phyloP scores from a whole-genome alignment of 768 basidiomycete species.

The Phylloporus sp. region DNA sequence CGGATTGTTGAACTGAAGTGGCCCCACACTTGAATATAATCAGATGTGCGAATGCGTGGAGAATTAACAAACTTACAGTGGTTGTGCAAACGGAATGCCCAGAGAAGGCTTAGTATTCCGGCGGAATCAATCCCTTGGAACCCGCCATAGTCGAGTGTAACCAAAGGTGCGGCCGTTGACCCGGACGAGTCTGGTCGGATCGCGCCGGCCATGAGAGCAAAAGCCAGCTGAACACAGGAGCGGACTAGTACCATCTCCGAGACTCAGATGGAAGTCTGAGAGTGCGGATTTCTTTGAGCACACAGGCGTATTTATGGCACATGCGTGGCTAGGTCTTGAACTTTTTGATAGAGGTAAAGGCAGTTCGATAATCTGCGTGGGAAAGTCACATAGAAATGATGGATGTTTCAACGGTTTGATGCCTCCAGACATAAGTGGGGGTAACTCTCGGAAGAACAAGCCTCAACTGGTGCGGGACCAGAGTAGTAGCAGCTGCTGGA shows the following conservation, averaged over 20 bases:
- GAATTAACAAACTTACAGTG: background rate
- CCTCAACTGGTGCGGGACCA: too few relatives aligned
- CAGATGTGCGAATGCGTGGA: background rate
- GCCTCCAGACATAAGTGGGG: too few relatives aligned
- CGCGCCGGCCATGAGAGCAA: background rate
- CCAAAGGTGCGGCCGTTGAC: background rate
- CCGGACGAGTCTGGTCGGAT: background rate
- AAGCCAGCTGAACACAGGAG: background rate
- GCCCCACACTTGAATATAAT: slow-evolving; percentile 3
- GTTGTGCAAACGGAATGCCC: background rate
- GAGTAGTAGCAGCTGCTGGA: too few relatives aligned
- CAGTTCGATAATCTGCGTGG: too few relatives aligned
- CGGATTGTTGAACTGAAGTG: slow-evolving; percentile 19
- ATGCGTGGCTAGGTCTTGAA: too few relatives aligned
- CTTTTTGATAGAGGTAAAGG: too few relatives aligned
- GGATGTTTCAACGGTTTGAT: too few relatives aligned
- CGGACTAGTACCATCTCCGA: background rate
- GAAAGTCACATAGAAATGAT: too few relatives aligned
- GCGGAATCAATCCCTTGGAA: slow-evolving; percentile 14
- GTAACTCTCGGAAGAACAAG: too few relatives aligned
- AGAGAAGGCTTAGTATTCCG: background rate
- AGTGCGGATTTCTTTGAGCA: background rate
- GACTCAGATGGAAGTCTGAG: background rate
- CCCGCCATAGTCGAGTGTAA: slow-evolving; percentile 17
- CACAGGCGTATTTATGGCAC: too few relatives aligned